These are phyloP conservation scores for Chrysoporthe puriensis DNA, from an alignment of 2,329 filamentous ascomycete species.

Conservation along the genomic window DNA sequence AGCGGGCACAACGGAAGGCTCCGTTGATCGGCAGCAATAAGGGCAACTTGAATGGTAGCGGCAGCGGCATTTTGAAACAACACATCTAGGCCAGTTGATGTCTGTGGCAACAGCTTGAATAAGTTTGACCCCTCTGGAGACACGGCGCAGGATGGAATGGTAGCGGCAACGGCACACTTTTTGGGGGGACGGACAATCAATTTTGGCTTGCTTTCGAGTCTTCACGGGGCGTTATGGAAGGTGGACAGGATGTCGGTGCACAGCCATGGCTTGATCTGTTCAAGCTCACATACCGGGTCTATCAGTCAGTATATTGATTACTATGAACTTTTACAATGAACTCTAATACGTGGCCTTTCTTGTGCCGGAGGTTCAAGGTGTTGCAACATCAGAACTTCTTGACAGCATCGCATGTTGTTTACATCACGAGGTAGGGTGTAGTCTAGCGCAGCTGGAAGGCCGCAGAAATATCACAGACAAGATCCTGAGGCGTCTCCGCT, in stretches of 20 bases:
- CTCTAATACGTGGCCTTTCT: not conserved
- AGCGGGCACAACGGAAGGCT: not conserved
- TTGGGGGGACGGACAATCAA: not conserved
- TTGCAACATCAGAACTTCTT: not conserved
- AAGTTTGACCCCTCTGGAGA: not conserved
- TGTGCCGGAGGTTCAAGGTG: not conserved
- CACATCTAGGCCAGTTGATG: not conserved
- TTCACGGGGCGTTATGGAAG: not conserved
- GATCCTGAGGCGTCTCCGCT: not conserved
- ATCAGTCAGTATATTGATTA: not conserved
- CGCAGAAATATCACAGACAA: not conserved
- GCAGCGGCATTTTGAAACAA: not conserved
- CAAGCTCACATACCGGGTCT: not conserved
- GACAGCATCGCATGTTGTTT: not conserved
- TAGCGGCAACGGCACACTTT: not conserved
- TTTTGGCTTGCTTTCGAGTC: not conserved
- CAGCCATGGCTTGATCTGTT: not conserved
- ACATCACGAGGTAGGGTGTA: not conserved
- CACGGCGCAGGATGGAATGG: not conserved
- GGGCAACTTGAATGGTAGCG: not conserved
- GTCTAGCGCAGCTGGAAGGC: not conserved
- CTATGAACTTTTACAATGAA: not conserved
- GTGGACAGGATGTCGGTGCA: not conserved
- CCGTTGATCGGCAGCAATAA: not conserved
- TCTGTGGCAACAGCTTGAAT: not conserved